A percentile compares a stretch with the other conserved stretches of the same genome.
These are phyloP conservation scores for Fraxinus albicans DNA, from an alignment of 305 asterid genomes.

Conservation along the genomic window DNA sequence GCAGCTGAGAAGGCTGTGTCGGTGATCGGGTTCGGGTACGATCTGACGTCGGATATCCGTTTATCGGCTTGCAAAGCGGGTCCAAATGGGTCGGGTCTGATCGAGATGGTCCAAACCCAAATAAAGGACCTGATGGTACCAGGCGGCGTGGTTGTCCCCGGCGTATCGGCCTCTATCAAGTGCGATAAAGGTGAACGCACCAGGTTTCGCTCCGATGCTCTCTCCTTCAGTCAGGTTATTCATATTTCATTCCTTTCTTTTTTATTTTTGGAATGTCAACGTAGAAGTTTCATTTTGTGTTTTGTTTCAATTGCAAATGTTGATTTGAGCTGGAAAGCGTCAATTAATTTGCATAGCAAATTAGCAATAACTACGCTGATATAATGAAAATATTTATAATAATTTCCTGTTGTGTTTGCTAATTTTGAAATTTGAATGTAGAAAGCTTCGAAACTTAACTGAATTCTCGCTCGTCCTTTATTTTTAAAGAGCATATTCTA, in stretches of 20 bases:
- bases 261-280: background rate
- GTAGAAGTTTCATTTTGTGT: background rate
- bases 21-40: constrained; percentile 81
- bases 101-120: constrained; percentile 53
- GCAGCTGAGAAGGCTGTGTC: constrained; percentile 93
- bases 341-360: background rate
- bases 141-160: constrained; percentile 64
- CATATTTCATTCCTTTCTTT: background rate
- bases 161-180: constrained; percentile 68
- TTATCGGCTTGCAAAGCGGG: constrained; percentile 75
- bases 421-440: background rate
- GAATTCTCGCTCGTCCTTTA: background rate
- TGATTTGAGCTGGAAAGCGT: background rate
- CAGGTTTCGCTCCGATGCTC: constrained; percentile 82
- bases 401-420: background rate
- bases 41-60: constrained; percentile 69
- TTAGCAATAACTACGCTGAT: constrained; percentile 4
- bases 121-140: constrained; percentile 68
- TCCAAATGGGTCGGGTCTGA: constrained; percentile 56
- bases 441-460: background rate
- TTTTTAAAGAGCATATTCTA: too few species aligned
- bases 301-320: background rate
- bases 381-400: too few species aligned
- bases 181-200: constrained; percentile 97
- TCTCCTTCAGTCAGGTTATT: constrained; percentile 71